Evolutionary conservation across 129 eudicot genomes (phyloP), one percentile per base, ranked within the genome.

Genomic region (Pulicaria dysenterica): DNA sequence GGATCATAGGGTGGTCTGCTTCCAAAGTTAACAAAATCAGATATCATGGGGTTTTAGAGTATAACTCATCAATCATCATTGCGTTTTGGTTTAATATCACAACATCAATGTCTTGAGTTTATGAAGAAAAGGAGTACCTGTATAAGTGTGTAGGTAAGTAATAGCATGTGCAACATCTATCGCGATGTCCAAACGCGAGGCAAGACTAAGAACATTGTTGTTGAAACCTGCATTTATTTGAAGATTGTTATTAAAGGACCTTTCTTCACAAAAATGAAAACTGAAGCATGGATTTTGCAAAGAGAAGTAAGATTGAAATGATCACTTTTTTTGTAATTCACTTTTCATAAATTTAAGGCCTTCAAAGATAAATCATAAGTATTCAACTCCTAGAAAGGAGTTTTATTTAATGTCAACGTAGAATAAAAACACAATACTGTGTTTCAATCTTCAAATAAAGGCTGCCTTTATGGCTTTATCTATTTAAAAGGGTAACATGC

Each of bases 1-100:
- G 99, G 62, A 94, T 94, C 64, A 94, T 88, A 19, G 99, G 96
- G 44, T 79, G 92, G 79, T 94, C 99, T 94, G 96, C 91, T 76
- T 60, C 40, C 14, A 58, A 24, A 16, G 5, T 3, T 36, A 47
- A 17, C 31, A 24, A 34, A 8, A 15, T 63, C 31, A 24, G 31
- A 24, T 24, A 24, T 24, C 31, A 24, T 24, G 31, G 31, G 31
- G 31, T 24, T 24, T 24, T 24, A 24, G 31, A 2, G 16, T 43
- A 66, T 14, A 45, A 19, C 10, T 5, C 0, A 42, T 16, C 10
- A 43, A 3, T 44, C 54, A 64, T 43, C 9, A 16, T 14, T 4
- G 9, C 42, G 15, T 5, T 60, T 8, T 16, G 42, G 50, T 39
- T 12, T 14, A 34, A 39, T 24, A 24, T 24, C n/a, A 5, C 16